phyloP scores from a whole-genome alignment of 176 grass and related monocot species.

The Puya raimondii region DNA sequence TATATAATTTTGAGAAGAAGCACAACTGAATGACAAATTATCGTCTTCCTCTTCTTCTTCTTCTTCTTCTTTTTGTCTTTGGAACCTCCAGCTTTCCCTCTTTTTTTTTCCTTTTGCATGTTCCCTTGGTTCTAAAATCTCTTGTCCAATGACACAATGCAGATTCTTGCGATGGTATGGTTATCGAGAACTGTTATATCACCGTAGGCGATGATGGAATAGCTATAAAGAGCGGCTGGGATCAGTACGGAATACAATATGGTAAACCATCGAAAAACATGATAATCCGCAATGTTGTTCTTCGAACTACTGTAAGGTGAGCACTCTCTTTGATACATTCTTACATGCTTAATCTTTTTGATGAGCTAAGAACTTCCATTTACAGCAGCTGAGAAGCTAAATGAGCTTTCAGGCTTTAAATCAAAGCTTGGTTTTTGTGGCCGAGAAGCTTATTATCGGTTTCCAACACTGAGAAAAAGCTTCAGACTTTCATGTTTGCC shows the following conservation, averaged over 20 bases:
- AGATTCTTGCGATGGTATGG: constrained; percentile 82
- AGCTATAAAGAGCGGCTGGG: constrained; percentile 98
- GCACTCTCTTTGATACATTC: neutral
- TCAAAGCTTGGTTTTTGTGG: too few relatives aligned
- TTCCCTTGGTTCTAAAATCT: neutral
- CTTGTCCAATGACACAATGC: neutral
- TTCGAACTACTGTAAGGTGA: constrained; percentile 79
- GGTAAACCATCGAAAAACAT: constrained; percentile 78
- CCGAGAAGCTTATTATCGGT: neutral
- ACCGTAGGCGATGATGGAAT: constrained; percentile 86
- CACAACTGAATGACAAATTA: too few relatives aligned
- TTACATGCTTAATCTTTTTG: neutral
- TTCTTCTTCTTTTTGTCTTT: neutral
- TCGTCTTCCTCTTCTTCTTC: too few relatives aligned
- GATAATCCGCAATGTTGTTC: constrained; percentile 45
- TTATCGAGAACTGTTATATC: constrained; percentile 88
- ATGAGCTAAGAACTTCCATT: neutral
- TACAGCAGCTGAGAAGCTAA: neutral
- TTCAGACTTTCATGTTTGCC: too few relatives aligned
- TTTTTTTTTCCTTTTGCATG: neutral
- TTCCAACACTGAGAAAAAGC: neutral
- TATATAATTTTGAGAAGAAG: too few relatives aligned
- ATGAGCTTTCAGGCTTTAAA: too few relatives aligned
- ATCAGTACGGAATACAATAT: constrained; percentile 86
- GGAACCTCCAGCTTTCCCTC: neutral